A percentile compares a stretch with the other conserved stretches of the same genome.
Conservation (phyloP, 2,329 filamentous ascomycete species). For the Daldinia sp. region DNA sequence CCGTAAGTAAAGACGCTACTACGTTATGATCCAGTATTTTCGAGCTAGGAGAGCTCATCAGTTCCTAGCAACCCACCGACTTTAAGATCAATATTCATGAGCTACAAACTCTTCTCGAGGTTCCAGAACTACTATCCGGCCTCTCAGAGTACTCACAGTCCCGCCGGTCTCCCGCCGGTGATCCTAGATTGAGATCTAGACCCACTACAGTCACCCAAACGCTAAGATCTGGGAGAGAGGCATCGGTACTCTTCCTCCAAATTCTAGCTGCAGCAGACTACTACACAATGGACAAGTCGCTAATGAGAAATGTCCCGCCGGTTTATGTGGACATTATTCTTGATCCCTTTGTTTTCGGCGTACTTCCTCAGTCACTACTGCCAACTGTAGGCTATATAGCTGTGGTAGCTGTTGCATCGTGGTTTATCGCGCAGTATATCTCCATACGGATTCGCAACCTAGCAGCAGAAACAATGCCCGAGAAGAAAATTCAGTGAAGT, state of each 20-base stretch:
- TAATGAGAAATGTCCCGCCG: constrained; percentile 78
- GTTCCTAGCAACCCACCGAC: constrained; percentile 79
- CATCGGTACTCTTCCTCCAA: constrained; percentile 74
- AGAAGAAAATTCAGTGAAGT: constrained; percentile 52
- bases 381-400: constrained; percentile 75
- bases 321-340: constrained; percentile 85
- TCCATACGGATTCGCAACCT: constrained; percentile 45
- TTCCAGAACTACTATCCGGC: constrained; percentile 69
- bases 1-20: constrained; percentile 64
- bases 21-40: constrained; percentile 17
- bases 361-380: constrained; percentile 79
- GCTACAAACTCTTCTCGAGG: constrained; percentile 67
- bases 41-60: constrained; percentile 22
- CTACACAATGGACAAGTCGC: constrained; percentile 74
- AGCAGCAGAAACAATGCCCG: constrained; percentile 39
- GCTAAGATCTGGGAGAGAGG: constrained; percentile 35
- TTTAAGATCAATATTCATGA: constrained; percentile 75
- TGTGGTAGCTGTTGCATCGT: constrained; percentile 62
- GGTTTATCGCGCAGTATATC: constrained; percentile 53
- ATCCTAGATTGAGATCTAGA: constrained; percentile 22
- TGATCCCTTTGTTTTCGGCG: constrained; percentile 83
- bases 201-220: constrained; percentile 1
- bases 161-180: constrained; percentile 50
- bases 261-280: constrained; percentile 84
- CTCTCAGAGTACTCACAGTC: constrained; percentile 68